Evolutionary conservation across 768 basidiomycete species (phyloP).

Genomic region (Boletus vermiculosoides): DNA sequence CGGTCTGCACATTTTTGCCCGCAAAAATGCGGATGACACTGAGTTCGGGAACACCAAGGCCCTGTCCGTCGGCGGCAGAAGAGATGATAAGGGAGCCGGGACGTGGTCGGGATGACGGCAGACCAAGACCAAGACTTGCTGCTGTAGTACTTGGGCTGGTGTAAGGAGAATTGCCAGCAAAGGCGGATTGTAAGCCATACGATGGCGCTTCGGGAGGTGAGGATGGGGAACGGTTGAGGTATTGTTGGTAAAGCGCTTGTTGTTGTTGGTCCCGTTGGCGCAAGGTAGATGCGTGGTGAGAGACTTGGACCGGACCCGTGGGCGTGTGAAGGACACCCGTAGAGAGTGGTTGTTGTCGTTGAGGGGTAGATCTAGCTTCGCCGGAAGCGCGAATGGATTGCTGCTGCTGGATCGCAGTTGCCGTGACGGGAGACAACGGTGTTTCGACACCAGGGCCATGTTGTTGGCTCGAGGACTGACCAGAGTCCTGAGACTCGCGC

Average conservation of each 20-base stretch:
- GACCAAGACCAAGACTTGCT: conserved; percentile 47
- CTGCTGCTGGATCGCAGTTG: conserved; percentile 56
- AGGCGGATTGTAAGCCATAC: conserved; percentile 72
- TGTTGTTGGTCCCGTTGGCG: conserved; percentile 89
- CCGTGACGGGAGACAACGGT: conserved; percentile 53
- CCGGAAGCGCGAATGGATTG: conserved; percentile 26
- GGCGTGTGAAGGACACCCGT: conserved; percentile 30
- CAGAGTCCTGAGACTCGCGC: conserved; percentile 63
- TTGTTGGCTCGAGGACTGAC: conserved; percentile 47
- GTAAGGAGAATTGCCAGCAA: conserved; percentile 49
- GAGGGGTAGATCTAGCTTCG: conserved; percentile 22
- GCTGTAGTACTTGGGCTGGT: conserved; percentile 37
- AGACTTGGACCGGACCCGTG: conserved; percentile 43
- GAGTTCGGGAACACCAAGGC: conserved; percentile 70
- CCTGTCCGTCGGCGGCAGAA: conserved; percentile 58
- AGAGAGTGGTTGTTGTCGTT: conserved; percentile 24
- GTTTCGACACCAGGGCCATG: conserved; percentile 25
- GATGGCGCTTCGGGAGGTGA: conserved; percentile 73
- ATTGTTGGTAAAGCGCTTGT: conserved; percentile 83
- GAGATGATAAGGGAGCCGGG: conserved; percentile 78
- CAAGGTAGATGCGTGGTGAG: conserved; percentile 61
- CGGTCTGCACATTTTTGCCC: conserved; percentile 84
- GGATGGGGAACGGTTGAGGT: conserved; percentile 83
- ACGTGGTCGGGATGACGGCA: conserved; percentile 56
- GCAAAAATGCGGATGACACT: conserved; percentile 97